A percentile compares a stretch with the other conserved stretches of the same genome.
Evolutionary conservation across 768 basidiomycete species (phyloP).

Genomic region (Hygrophoropsis aurantiaca): DNA sequence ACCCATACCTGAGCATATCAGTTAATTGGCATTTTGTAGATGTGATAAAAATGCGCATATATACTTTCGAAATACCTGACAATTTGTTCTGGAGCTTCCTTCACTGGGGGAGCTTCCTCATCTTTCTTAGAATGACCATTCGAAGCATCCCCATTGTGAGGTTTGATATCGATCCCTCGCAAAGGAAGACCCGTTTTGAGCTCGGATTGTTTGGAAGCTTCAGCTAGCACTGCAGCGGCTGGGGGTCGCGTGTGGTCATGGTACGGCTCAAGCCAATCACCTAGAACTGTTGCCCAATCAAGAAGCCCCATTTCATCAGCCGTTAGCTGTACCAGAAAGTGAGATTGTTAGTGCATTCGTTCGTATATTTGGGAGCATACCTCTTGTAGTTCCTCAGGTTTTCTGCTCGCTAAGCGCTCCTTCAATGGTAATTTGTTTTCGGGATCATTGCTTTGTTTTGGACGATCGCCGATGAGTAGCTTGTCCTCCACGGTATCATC

Average conservation of each 20-base stretch:
- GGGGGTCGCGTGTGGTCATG: slow-evolving; percentile 74
- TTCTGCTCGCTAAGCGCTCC: slow-evolving; percentile 55
- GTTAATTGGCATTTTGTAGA: not conserved
- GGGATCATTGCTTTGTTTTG: slow-evolving; percentile 57
- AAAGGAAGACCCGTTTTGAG: slow-evolving; percentile 68
- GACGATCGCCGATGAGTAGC: slow-evolving; percentile 76
- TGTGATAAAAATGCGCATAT: slow-evolving; percentile 6
- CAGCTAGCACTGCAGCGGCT: slow-evolving; percentile 67
- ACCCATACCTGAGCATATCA: slow-evolving; percentile 46
- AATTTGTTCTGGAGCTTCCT: slow-evolving; percentile 57
- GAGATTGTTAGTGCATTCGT: not conserved
- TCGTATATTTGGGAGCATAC: slow-evolving; percentile 28
- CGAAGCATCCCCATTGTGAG: slow-evolving; percentile 29
- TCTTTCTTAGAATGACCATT: slow-evolving; percentile 64
- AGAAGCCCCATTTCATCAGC: slow-evolving; percentile 57
- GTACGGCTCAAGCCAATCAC: slow-evolving; percentile 76
- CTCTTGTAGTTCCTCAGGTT: slow-evolving; percentile 54
- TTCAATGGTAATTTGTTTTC: slow-evolving; percentile 51
- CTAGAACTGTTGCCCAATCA: slow-evolving; percentile 59
- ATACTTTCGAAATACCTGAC: slow-evolving; percentile 62
- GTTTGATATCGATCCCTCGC: slow-evolving; percentile 55
- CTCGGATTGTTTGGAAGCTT: slow-evolving; percentile 71
- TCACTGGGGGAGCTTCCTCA: slow-evolving; percentile 66
- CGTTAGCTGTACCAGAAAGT: slow-evolving; percentile 51
- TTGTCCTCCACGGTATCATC: slow-evolving; percentile 83